Base-by-base conservation (phyloP, 352 stramenopile genomes). In the Globisporangium ultimum region DNA sequence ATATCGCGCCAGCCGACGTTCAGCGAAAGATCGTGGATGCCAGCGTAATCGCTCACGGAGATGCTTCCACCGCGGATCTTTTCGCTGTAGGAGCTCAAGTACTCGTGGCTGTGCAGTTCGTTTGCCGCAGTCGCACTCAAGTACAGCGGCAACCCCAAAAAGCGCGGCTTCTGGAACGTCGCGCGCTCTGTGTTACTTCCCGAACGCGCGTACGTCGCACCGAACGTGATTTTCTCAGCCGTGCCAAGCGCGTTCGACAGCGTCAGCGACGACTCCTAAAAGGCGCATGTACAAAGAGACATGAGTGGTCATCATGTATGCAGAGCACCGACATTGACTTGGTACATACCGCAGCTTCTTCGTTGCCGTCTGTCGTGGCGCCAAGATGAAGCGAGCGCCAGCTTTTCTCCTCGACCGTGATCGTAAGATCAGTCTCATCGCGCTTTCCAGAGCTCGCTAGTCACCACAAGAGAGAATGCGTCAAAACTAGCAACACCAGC, bases 1-100 rank as follows among this genome's bases (percentile, higher is more conserved):
- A 96, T 75, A 58, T 96, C 88, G 38, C 88, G 81, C 87, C 88
- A 96, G 53, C 84, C 84, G 47, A 93, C 63, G 58, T 93, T 94
- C 21, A 95, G 67, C 36, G 86, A 89, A 54, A 96, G 61, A 48
- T 95, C 84, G 61, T 96, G 88, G 48, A 93, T 76, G 32, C 84
- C 84, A 50, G 76, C 80, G 64, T 95, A 92, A 66, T 96, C 87
- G 54, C 83, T 93, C 57, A 96, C 82, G 5, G 84, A 87, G 59
- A 94, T 88, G 42, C 77, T 91, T 2, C 85, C 84, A 36, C 84
- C 81, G 53, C 83, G 82, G 61, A 94, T 86, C 63, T 89, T 91
- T 48, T 96, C 88, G 56, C 84, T 93, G 76, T 95, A 96, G 45
- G 88, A 96, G 63, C 85, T 94, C 52, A 90, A 62, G 48, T 86